Evolutionary conservation across 345 rosid genomes (phyloP).

Genomic region (Sisymbrium irio): DNA sequence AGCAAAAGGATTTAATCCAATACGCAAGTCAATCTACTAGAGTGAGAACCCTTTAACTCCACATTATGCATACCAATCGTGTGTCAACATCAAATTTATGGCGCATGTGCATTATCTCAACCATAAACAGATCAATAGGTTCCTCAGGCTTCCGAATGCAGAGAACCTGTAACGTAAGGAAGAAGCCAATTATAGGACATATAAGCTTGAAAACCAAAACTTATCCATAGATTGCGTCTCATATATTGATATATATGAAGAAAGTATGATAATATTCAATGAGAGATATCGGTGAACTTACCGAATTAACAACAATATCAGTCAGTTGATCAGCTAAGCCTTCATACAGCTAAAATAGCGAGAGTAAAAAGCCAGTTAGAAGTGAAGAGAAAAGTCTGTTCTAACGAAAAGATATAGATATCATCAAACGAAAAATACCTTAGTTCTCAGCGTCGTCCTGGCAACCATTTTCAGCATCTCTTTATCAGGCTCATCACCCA

Average conservation of each 20-base stretch:
- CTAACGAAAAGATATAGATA: constrained; percentile 16
- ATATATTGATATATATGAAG: not conserved
- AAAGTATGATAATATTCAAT: not conserved
- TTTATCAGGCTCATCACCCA: constrained; percentile 91
- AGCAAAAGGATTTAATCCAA: not conserved
- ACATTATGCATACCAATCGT: constrained; percentile 55
- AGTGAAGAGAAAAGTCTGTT: not conserved
- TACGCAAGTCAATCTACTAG: not conserved
- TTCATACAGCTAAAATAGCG: constrained; percentile 63
- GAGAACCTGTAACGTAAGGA: constrained; percentile 59
- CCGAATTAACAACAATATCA: constrained; percentile 80
- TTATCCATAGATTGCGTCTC: not conserved
- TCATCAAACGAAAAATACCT: constrained; percentile 44
- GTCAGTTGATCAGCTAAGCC: constrained; percentile 92
- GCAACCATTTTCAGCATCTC: constrained; percentile 98
- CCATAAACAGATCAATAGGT: constrained; percentile 92
- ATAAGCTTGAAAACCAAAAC: constrained; percentile 1
- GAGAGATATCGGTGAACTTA: constrained; percentile 36
- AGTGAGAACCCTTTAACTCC: not conserved
- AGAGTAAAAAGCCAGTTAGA: not conserved
- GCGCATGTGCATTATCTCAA: constrained; percentile 99
- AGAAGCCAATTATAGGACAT: constrained; percentile 2
- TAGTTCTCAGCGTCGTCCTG: constrained; percentile 87
- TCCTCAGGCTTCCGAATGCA: constrained; percentile 87
- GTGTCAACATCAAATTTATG: constrained; percentile 97